Percentiles rank a stretch among this genome's conserved stretches.
These are phyloP conservation scores for Dactylorhiza incarnata DNA, from an alignment of 106 monocot genomes.

Conservation along the genomic window DNA sequence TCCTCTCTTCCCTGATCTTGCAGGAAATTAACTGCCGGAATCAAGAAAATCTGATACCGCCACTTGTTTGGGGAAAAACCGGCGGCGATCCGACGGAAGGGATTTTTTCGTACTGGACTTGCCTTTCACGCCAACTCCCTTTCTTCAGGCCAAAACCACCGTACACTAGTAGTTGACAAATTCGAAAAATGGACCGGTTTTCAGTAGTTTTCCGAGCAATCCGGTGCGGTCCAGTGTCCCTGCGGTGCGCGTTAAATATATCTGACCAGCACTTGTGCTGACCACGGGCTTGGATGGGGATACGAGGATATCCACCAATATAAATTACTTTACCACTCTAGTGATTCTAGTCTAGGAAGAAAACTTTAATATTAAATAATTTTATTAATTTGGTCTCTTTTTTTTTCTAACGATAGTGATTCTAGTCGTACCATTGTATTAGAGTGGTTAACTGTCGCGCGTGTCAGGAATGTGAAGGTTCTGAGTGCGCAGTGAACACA, in stretches of 20 bases:
- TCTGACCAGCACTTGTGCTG: background rate
- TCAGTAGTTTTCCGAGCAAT: background rate
- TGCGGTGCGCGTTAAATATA: background rate
- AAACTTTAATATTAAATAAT: too few relatives aligned
- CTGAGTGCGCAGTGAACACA: too few relatives aligned
- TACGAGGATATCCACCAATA: too few relatives aligned
- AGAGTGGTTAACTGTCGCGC: too few relatives aligned
- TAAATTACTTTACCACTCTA: too few relatives aligned
- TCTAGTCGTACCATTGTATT: too few relatives aligned
- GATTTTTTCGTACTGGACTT: background rate
- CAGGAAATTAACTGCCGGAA: background rate
- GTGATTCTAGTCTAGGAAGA: too few relatives aligned
- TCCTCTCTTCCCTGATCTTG: background rate
- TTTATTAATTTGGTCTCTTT: too few relatives aligned
- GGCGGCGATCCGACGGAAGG: background rate
- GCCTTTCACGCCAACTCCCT: conserved; percentile 2
- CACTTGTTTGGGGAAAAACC: background rate
- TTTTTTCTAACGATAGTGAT: too few relatives aligned
- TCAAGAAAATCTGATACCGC: background rate
- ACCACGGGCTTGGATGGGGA: background rate
- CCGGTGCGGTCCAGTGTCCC: background rate
- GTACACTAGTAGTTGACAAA: background rate
- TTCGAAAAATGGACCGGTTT: too few relatives aligned
- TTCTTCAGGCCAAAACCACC: background rate
- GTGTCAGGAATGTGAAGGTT: too few relatives aligned